Evolutionary conservation across 129 eudicot genomes (phyloP).

Genomic region (Flaveria trinervia): DNA sequence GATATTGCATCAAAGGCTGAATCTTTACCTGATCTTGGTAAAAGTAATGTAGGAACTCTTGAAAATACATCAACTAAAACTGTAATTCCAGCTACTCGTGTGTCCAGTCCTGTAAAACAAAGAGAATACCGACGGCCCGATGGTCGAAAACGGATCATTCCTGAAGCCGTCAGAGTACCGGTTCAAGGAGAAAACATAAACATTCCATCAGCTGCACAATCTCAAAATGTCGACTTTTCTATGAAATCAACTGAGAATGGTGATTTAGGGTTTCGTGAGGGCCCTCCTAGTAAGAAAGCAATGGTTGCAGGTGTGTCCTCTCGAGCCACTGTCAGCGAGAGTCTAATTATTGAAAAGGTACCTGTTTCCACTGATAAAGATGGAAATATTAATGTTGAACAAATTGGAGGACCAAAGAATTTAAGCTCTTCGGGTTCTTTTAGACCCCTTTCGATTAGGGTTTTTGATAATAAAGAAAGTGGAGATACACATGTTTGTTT

Average conservation of each 20-base stretch:
- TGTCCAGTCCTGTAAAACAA: constrained; percentile 88
- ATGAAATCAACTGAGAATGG: constrained; percentile 50
- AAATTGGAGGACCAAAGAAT: constrained; percentile 41
- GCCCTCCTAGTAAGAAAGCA: constrained; percentile 46
- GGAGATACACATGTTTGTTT: constrained; percentile 64
- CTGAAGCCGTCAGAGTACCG: constrained; percentile 88
- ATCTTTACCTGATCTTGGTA: constrained; percentile 47
- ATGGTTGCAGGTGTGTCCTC: constrained; percentile 73
- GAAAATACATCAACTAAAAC: constrained; percentile 52
- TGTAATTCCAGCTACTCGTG: constrained; percentile 36
- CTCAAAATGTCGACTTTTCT: constrained; percentile 55
- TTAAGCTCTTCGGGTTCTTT: constrained; percentile 40
- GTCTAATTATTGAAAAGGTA: constrained; percentile 89
- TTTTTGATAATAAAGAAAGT: constrained; percentile 75
- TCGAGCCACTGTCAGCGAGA: constrained; percentile 78
- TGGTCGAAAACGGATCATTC: constrained; percentile 96
- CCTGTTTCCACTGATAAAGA: constrained; percentile 57
- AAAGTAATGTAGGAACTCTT: constrained; percentile 42
- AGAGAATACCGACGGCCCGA: constrained; percentile 93
- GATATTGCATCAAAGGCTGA: constrained; percentile 46
- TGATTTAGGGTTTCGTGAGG: constrained; percentile 52
- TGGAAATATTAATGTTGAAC: constrained; percentile 58
- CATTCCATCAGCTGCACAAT: constrained; percentile 39
- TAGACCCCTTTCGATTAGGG: constrained; percentile 54
- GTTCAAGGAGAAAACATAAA: constrained; percentile 52